Evolutionary conservation across 2,329 filamentous ascomycete genomes (phyloP), one percentile per base, ranked within the genome.

Genomic region (Alternaria angustiovoidea): DNA sequence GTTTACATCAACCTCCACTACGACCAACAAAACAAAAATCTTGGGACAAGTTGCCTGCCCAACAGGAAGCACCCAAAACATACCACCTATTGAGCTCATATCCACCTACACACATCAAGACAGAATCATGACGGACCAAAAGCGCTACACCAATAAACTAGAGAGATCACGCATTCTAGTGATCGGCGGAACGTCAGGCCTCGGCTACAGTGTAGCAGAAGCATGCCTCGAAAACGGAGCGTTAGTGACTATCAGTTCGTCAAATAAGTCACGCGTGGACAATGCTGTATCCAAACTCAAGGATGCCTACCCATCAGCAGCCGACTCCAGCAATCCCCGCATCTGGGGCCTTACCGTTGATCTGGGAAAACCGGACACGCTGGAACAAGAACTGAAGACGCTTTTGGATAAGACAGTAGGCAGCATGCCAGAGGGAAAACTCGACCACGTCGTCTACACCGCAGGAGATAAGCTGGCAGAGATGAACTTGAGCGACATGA

Each of bases 141-240:
- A 66, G 55, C 82, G 82, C 65, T 83, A 82, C 67, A 77, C 74
- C 55, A 82, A 83, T 64, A 86, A 85, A 70, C 82, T 86, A 32
- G 62, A 75, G 11, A 75, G 72, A 64, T 72, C 77, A 28, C 81
- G 79, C 61, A 75, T 89, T 66, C 84, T 91, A 41, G 77, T 91
- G 69, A 81, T 91, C 47, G 89, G 89, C 44, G 89, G 87, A 41
- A 85, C 86, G 2, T 83, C 85, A 16, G 89, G 89, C 52, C 88
- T 91, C 41, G 89, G 88, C 32, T 87, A 83, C 64, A 82, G 79
- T 55, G 85, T 88, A 11, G 88, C 88, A 52, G 84, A 89, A 79
- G 85, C 83, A 2, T 78, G 81, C 14, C 72, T 89, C 42, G 84
- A 85, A 54, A 78, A 84, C 58, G 86, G 86, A 34, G 85, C 84